Evolutionary conservation across 2,329 filamentous ascomycete genomes (phyloP).

Genomic region (Cladosporium colombiae): DNA sequence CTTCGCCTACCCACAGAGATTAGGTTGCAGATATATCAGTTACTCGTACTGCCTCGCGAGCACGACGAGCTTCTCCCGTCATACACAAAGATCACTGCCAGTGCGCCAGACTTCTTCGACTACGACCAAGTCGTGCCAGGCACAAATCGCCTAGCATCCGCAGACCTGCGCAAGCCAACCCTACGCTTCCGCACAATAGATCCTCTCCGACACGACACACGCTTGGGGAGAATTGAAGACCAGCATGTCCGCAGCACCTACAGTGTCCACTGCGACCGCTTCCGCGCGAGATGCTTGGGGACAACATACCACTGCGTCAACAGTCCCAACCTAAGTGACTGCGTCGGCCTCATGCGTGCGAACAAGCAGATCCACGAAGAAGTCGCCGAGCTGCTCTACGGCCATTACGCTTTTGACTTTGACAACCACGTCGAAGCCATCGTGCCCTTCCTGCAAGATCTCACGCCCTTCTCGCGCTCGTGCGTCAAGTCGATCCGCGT

Average conservation of each 20-base stretch:
- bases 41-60: slow-evolving; percentile 43
- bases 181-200: slow-evolving; percentile 49
- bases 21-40: slow-evolving; percentile 49
- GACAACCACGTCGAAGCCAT: slow-evolving; percentile 61
- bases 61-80: slow-evolving; percentile 35
- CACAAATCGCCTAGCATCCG: slow-evolving; percentile 21
- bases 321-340: slow-evolving; percentile 40
- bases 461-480: slow-evolving; percentile 51
- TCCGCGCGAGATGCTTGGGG: slow-evolving; percentile 44
- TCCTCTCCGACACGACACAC: slow-evolving; percentile 35
- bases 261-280: slow-evolving; percentile 43
- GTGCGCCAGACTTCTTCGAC: slow-evolving; percentile 45
- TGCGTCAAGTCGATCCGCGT: slow-evolving; percentile 55
- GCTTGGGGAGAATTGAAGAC: slow-evolving; percentile 27
- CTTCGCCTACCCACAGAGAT: slow-evolving; percentile 50
- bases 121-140: slow-evolving; percentile 36
- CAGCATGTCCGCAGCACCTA: slow-evolving; percentile 41
- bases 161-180: slow-evolving; percentile 34
- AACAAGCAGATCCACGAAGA: slow-evolving; percentile 55
- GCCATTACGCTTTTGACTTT: slow-evolving; percentile 60
- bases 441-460: slow-evolving; percentile 60
- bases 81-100: slow-evolving; percentile 34
- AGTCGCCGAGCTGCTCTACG: slow-evolving; percentile 59
- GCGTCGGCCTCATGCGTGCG: slow-evolving; percentile 32
- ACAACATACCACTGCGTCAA: slow-evolving; percentile 60